Percentiles rank a stretch among this genome's conserved stretches.
Conservation (phyloP, 768 basidiomycete genomes). For the Auriscalpium microsporum region DNA sequence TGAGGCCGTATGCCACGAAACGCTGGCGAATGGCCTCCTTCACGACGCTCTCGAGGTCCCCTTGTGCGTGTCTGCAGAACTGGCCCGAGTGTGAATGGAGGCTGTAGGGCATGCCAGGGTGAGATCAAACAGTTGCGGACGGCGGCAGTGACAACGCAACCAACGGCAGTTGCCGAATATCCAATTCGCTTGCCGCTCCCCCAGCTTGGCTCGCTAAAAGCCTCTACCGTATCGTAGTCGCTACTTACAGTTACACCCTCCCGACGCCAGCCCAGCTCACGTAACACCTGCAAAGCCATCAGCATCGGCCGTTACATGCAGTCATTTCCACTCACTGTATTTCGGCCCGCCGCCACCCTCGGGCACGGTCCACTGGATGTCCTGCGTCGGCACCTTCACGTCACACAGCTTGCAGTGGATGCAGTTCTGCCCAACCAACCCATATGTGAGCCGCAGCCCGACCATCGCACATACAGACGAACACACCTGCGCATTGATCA, state of each 20-base stretch:
- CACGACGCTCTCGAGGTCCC: constrained; percentile 75
- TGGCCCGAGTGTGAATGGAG: constrained; percentile 93
- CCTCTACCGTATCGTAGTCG: too few relatives aligned
- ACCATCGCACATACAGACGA: not conserved
- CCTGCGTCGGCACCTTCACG: constrained; percentile 93
- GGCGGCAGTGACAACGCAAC: too few relatives aligned
- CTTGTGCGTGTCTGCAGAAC: constrained; percentile 86
- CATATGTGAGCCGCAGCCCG: constrained; percentile 12
- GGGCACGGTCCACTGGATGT: constrained; percentile 95
- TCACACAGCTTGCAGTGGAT: constrained; percentile 95
- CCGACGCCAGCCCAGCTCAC: too few relatives aligned
- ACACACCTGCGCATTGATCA: constrained; percentile 93
- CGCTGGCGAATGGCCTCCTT: constrained; percentile 68
- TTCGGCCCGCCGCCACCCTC: constrained; percentile 97
- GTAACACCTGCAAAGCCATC: too few relatives aligned
- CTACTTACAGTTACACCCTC: too few relatives aligned
- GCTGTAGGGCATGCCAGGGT: constrained; percentile 47
- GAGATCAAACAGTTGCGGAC: too few relatives aligned
- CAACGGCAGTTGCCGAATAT: too few relatives aligned
- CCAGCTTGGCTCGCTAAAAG: too few relatives aligned
- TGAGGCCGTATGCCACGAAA: constrained; percentile 79
- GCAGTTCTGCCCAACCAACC: constrained; percentile 54
- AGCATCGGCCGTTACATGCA: too few relatives aligned
- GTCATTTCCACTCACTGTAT: constrained; percentile 49
- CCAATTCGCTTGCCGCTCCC: too few relatives aligned